Evolutionary conservation across 495 filamentous ascomycete species (phyloP).

Genomic region (Neurospora discreta): DNA sequence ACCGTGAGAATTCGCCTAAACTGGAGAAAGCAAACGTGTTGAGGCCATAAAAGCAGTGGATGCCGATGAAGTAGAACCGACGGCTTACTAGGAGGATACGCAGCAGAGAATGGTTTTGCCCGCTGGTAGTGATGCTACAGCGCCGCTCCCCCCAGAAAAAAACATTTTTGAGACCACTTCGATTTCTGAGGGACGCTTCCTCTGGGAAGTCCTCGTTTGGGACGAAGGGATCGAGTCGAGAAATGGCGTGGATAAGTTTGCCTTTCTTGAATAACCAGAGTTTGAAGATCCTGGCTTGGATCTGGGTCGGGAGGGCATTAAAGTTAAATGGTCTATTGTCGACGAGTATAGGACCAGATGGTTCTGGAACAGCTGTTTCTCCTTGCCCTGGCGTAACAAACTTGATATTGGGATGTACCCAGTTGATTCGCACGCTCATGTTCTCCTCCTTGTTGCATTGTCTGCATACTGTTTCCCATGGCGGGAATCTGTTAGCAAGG

Average conservation of each 20-base stretch:
- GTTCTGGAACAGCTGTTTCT: no score
- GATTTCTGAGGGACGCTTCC: slow-evolving; percentile 1
- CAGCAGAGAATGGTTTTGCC: slow-evolving; percentile 14
- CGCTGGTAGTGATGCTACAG: slow-evolving; percentile 16
- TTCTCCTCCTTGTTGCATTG: slow-evolving; percentile 23
- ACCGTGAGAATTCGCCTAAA: slow-evolving; percentile 30
- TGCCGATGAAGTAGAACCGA: slow-evolving; percentile 22
- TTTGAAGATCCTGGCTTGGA: slow-evolving; percentile 23
- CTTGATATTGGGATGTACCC: slow-evolving; percentile 18
- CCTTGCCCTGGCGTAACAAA: background rate
- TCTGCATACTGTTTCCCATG: slow-evolving; percentile 5
- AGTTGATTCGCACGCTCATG: slow-evolving; percentile 14
- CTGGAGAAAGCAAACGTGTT: slow-evolving; percentile 37
- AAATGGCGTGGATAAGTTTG: slow-evolving; percentile 26
- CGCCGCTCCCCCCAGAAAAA: slow-evolving; percentile 22
- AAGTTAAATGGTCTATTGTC: slow-evolving; percentile 11
- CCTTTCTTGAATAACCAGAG: slow-evolving; percentile 14
- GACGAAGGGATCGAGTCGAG: slow-evolving; percentile 23
- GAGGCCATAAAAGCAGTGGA: slow-evolving; percentile 29
- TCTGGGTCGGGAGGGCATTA: slow-evolving; percentile 14
- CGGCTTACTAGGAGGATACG: slow-evolving; percentile 19
- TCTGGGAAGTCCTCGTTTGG: slow-evolving; percentile 11
- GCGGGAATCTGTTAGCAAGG: background rate
- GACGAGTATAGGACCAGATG: no score
- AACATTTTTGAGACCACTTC: slow-evolving; percentile 12